phyloP scores from a whole-genome alignment of 148 eudicot species.

The Mesembryanthemum crystallinum region DNA sequence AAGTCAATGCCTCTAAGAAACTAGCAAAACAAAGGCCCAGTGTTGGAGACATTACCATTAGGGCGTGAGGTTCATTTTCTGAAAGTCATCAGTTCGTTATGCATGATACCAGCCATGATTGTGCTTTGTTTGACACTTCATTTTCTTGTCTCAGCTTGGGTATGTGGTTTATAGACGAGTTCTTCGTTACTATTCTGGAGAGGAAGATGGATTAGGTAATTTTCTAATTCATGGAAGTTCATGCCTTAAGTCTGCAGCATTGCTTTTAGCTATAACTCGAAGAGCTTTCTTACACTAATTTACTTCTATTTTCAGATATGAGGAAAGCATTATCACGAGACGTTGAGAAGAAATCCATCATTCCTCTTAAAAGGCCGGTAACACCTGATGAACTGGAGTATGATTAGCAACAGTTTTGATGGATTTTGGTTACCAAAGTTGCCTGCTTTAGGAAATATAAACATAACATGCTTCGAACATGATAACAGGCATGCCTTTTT shows the following conservation, averaged over 20 bases:
- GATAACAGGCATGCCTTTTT: no score
- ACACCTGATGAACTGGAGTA: conserved; percentile 73
- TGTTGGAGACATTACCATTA: neutral
- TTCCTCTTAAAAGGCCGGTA: conserved; percentile 60
- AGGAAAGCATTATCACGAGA: conserved; percentile 64
- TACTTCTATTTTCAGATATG: conserved; percentile 46
- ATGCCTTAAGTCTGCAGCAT: no score
- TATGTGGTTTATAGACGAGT: conserved; percentile 90
- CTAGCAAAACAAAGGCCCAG: neutral
- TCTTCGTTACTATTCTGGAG: conserved; percentile 92
- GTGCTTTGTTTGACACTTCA: neutral
- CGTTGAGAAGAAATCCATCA: conserved; percentile 61
- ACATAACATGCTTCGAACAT: no score
- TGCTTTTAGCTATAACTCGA: neutral
- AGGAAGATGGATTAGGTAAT: conserved; percentile 96
- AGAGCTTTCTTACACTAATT: neutral
- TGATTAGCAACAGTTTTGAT: conserved; percentile 28
- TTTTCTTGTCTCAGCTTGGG: conserved; percentile 62
- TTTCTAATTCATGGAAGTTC: neutral
- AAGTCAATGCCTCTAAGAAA: neutral
- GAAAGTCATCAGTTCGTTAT: neutral
- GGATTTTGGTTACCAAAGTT: neutral
- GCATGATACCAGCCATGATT: neutral
- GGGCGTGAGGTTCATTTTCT: neutral
- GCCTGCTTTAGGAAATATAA: neutral